Evolutionary conservation across 805 yeast species (phyloP).

Genomic region (Teunomyces gatunensis): DNA sequence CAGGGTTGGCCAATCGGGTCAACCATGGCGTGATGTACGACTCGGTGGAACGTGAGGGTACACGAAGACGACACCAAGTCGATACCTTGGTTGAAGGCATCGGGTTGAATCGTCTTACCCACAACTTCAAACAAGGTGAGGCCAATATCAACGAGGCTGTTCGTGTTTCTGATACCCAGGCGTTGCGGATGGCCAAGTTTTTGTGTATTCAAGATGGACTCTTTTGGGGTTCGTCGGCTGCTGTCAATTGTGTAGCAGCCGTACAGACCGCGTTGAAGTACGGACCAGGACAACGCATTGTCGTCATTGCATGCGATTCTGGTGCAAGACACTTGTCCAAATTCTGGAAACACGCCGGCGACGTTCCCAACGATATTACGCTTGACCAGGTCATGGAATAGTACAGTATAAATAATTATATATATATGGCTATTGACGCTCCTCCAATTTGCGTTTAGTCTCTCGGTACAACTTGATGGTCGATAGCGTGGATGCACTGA

Average conservation of each 20-base stretch:
- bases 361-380: conserved; percentile 32
- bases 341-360: conserved; percentile 77
- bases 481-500: conserved; percentile 38
- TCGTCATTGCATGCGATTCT: conserved; percentile 87
- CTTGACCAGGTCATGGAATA: conserved; percentile 29
- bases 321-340: conserved; percentile 89
- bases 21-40: conserved; percentile 95
- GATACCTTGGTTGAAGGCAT: conserved; percentile 94
- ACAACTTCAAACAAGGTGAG: conserved; percentile 75
- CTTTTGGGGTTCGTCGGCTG: conserved; percentile 91
- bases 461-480: conserved; percentile 39
- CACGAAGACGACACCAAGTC: conserved; percentile 91
- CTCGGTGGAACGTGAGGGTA: conserved; percentile 83
- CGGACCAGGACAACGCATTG: conserved; percentile 64
- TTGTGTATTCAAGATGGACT: conserved; percentile 82
- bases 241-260: conserved; percentile 91
- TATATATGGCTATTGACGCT: conserved; percentile 2
- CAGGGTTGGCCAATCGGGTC: conserved; percentile 82
- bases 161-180: conserved; percentile 76
- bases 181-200: conserved; percentile 83
- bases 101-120: conserved; percentile 84
- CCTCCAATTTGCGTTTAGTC: conserved; percentile 26
- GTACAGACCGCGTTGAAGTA: conserved; percentile 46
- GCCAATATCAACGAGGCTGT: conserved; percentile 71
- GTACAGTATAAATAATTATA: not conserved